Evolutionary conservation across 192 early-diverging fungal genomes (phyloP).

Genomic region (Helicostylum pulchrum): DNA sequence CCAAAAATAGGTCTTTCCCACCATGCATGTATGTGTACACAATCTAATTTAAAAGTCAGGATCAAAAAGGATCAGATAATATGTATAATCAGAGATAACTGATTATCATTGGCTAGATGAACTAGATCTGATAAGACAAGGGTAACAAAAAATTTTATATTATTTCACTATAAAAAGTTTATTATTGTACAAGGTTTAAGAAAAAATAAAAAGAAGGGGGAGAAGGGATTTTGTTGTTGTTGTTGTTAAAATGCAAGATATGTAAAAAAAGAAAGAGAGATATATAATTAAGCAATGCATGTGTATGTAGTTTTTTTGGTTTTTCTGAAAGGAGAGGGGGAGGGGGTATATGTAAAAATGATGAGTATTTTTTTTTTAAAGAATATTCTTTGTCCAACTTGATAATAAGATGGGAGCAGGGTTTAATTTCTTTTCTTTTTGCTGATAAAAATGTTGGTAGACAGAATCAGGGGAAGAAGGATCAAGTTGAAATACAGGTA

Average conservation of each 20-base stretch:
- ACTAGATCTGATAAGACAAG: neutral
- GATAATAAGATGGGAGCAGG: neutral
- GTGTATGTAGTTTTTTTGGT: neutral
- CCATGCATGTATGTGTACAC: too few relatives aligned
- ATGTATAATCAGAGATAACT: too few relatives aligned
- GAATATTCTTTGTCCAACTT: neutral
- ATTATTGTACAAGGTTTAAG: too few relatives aligned
- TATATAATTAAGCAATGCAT: too few relatives aligned
- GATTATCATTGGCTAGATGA: neutral
- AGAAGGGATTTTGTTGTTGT: too few relatives aligned
- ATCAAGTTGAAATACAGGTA: conserved; percentile 14
- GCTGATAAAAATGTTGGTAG: conserved; percentile 2
- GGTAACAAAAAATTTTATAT: too few relatives aligned
- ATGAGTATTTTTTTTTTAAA: neutral
- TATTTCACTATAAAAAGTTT: too few relatives aligned
- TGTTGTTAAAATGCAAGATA: conserved; percentile 1
- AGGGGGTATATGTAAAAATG: neutral
- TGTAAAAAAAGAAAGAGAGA: neutral
- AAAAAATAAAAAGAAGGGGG: too few relatives aligned
- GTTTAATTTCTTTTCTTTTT: conserved; percentile 3
- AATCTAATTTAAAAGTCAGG: too few relatives aligned
- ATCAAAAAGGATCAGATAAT: too few relatives aligned
- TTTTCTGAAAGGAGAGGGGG: neutral
- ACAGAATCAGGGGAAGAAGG: conserved; percentile 3
- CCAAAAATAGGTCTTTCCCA: too few relatives aligned